phyloP scores from a whole-genome alignment of 768 basidiomycete genomes.

The Xerocomus potaroensis region DNA sequence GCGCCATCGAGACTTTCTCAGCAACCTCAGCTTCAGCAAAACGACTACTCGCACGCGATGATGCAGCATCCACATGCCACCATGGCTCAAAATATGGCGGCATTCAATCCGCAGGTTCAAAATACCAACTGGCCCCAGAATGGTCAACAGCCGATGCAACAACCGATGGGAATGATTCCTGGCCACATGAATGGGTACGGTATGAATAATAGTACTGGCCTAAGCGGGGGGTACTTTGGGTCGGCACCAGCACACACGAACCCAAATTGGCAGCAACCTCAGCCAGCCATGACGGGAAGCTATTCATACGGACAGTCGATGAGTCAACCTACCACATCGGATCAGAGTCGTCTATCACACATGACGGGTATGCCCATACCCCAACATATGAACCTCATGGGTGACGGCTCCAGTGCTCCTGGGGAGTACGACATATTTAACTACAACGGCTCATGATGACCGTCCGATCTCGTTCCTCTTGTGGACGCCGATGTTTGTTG shows the following conservation, averaged over 20 bases:
- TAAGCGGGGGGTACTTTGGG: slow-evolving; percentile 23
- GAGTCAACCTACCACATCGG: slow-evolving; percentile 20
- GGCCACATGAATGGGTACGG: slow-evolving; percentile 34
- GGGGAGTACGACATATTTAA: slow-evolving; percentile 58
- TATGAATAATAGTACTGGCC: slow-evolving; percentile 31
- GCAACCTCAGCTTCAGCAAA: slow-evolving; percentile 48
- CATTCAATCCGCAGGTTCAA: slow-evolving; percentile 35
- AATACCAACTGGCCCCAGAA: slow-evolving; percentile 47
- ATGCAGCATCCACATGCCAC: slow-evolving; percentile 34
- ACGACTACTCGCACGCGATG: slow-evolving; percentile 36
- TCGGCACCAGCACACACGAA: slow-evolving; percentile 25
- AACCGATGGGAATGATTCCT: slow-evolving; percentile 31
- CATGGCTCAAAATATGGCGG: slow-evolving; percentile 25
- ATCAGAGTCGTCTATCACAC: slow-evolving; percentile 39
- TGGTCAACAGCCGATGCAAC: slow-evolving; percentile 51
- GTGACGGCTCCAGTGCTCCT: slow-evolving; percentile 37
- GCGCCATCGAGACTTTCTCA: slow-evolving; percentile 33
- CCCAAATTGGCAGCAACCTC: slow-evolving; percentile 27
- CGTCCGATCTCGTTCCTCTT: slow-evolving; percentile 5
- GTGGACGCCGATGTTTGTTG: slow-evolving; percentile 16
- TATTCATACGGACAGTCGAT: slow-evolving; percentile 29
- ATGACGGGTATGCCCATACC: slow-evolving; percentile 51
- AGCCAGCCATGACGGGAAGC: slow-evolving; percentile 24
- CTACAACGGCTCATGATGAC: slow-evolving; percentile 44
- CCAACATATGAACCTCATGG: slow-evolving; percentile 39